Base-by-base conservation (phyloP, 805 yeast genomes). In the Kluyveromyces siamensis region DNA sequence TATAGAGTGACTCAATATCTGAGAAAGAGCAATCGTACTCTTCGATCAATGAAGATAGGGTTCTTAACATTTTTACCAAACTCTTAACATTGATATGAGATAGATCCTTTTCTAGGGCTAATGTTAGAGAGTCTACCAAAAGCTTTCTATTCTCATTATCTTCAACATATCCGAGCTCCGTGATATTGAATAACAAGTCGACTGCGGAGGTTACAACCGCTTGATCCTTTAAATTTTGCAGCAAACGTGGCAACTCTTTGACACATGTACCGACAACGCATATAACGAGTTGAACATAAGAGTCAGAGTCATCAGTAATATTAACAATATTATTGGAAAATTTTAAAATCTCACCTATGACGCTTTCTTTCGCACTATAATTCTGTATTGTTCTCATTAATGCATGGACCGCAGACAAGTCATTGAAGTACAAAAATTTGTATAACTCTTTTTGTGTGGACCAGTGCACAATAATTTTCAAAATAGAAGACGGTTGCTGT, bases 401-500 rank as follows among this genome's bases (percentile, higher is more conserved):
- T 2, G 89, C 80, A 13, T 56, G 61, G 0, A 77, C 72, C 8
- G 88, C 77, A 1, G 76, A 70, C 45, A 66, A 72, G 42, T 83
- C 75, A 52, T 85, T 84, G 48, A 72, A 65, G 48, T 73, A 73
- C 41, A 87, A 65, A 50, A 83, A 77, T 13, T 71, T 70, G 43
- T 73, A 67, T 37, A 83, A 71, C 19, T 69, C 68, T 6, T 70
- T 68, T 33, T 67, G 61, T 5, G 71, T 60, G 44, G 84, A 69
- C 81, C 95, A 77, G 8, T 75, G 68, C 7, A 79, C 65, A 57
- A 91, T 75, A 9, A 88, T 61, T 48, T 72, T 77, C 77, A 90
- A 68, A 41, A 91, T 62, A 0, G 95, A 76, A 0, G 97, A 88
- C 0, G 91, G 83, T 57, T 84, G 88, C 60, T 88, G 95, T 33